Percentiles rank a stretch among this genome's conserved stretches.
Evolutionary conservation across 192 early-diverging fungal genomes (phyloP).

Genomic region (Irineochytrium annulatum): DNA sequence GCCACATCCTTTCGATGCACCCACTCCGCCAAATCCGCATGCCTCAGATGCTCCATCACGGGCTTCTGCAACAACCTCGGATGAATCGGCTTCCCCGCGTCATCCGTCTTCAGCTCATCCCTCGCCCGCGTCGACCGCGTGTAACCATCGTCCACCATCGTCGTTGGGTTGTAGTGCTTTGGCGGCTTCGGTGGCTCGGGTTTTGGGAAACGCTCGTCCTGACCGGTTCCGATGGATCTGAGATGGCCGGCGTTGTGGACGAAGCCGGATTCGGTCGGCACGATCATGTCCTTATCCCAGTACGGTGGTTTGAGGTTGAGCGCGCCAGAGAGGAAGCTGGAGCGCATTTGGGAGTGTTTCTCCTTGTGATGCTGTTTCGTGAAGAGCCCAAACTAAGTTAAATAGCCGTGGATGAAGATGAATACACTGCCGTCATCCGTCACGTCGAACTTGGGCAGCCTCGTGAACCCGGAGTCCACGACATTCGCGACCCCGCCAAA

Average conservation of each 20-base stretch:
- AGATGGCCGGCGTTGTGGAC: slow-evolving; percentile 33
- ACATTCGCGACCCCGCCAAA: slow-evolving; percentile 21
- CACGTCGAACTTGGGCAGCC: slow-evolving; percentile 34
- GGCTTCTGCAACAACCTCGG: slow-evolving; percentile 4
- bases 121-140: slow-evolving; percentile 31
- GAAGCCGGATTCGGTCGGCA: slow-evolving; percentile 34
- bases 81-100: slow-evolving; percentile 2
- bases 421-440: slow-evolving; percentile 37
- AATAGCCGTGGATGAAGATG: not conserved
- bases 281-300: slow-evolving; percentile 23
- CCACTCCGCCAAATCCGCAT: slow-evolving; percentile 28
- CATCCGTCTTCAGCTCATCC: slow-evolving; percentile 27
- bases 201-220: not conserved
- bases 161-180: slow-evolving; percentile 29
- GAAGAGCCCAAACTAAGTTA: slow-evolving; percentile 5
- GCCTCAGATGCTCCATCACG: slow-evolving; percentile 6
- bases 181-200: slow-evolving; percentile 2
- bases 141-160: slow-evolving; percentile 41
- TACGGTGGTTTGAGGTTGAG: slow-evolving; percentile 24
- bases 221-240: slow-evolving; percentile 18
- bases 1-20: slow-evolving; percentile 19
- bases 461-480: slow-evolving; percentile 37
- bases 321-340: slow-evolving; percentile 22
- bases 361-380: slow-evolving; percentile 11
- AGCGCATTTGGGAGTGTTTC: slow-evolving; percentile 21